Evolutionary conservation across 2,329 filamentous ascomycete species (phyloP), one percentile per base, ranked within the genome.

Genomic region (Trichoderma koningii): DNA sequence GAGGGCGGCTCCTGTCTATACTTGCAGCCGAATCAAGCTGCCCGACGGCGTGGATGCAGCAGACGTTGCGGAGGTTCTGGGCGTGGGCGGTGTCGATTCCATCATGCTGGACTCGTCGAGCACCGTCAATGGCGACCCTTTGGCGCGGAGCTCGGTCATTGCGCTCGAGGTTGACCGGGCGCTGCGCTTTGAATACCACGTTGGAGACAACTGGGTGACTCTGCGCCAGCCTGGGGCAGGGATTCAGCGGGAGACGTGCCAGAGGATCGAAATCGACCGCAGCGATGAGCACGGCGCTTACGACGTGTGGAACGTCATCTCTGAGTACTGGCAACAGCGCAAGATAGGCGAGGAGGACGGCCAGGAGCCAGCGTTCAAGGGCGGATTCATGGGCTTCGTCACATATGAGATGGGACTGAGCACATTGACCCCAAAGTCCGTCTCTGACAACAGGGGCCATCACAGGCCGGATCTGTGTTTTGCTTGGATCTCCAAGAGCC

Each of bases 311-410:
- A 78, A 82, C 41, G 70, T 85, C 45, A 71, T 86, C 12, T 80
- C 83, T 0, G 77, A 79, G 5, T 83, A 83, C 53, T 75, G 77
- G 70, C 70, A 75, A 47, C 68, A 67, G 5, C 68, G 77, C 42
- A 73, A 56, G 47, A 66, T 75, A 9, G 41, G 68, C 0, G 55
- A 63, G 9, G 42, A 70, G 7, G 66, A 55, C 17, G 64, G 64
- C 10, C 64, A 71, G 5, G 69, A 71, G 5, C 69, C 71, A 0
- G 85, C 90, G 0, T 97, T 96, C 73, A 87, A 91, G 76, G 93
- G 92, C 59, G 93, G 93, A 0, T 88, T 96, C 66, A 86, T 96
- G 77, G 93, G 93, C 0, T 96, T 89, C 71, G 84, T 92, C 57
- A 92, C 91, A 0, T 96, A 97, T 67, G 93, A 97, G 75, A 86